A percentile compares a stretch with the other conserved stretches of the same genome.
phyloP scores from a whole-genome alignment of 495 filamentous ascomycete species.

The Aspergillus campestris region DNA sequence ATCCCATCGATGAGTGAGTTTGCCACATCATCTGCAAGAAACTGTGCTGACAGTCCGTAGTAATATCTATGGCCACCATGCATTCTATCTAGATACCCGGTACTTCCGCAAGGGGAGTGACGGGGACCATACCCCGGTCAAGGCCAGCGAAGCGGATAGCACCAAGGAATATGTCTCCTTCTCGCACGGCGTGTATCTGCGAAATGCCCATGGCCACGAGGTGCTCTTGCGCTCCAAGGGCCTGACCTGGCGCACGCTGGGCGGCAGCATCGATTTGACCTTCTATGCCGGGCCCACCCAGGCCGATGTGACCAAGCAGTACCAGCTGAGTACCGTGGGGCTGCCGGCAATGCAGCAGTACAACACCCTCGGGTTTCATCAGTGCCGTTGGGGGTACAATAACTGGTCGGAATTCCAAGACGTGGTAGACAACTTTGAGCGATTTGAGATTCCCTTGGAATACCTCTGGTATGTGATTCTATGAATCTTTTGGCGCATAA shows the following conservation, averaged over 20 bases:
- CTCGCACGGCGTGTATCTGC: slow-evolving; percentile 53
- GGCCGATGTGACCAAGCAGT: slow-evolving; percentile 48
- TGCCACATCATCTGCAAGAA: neutral
- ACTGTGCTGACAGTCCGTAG: slow-evolving; percentile 12
- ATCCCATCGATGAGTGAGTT: slow-evolving; percentile 46
- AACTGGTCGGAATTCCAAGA: slow-evolving; percentile 48
- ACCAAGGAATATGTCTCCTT: slow-evolving; percentile 49
- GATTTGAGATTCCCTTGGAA: slow-evolving; percentile 53
- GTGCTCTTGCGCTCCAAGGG: slow-evolving; percentile 54
- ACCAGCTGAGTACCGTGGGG: slow-evolving; percentile 47
- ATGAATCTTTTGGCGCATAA: neutral
- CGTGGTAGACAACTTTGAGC: slow-evolving; percentile 50
- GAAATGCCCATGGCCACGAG: slow-evolving; percentile 70
- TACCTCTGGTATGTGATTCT: slow-evolving; percentile 52
- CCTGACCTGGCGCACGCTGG: slow-evolving; percentile 67
- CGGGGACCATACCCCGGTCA: slow-evolving; percentile 44
- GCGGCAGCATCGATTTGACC: slow-evolving; percentile 55
- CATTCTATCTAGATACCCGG: slow-evolving; percentile 57
- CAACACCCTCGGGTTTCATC: slow-evolving; percentile 54
- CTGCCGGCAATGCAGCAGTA: slow-evolving; percentile 58
- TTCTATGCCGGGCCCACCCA: slow-evolving; percentile 54
- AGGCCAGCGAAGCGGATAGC: slow-evolving; percentile 45
- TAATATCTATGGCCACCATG: slow-evolving; percentile 54
- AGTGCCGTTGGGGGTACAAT: slow-evolving; percentile 58
- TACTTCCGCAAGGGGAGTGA: slow-evolving; percentile 47